A percentile compares a stretch with the other conserved stretches of the same genome.
These are phyloP conservation scores for Neonectria ditissima DNA, from an alignment of 2,329 filamentous ascomycete species.

Conservation along the genomic window DNA sequence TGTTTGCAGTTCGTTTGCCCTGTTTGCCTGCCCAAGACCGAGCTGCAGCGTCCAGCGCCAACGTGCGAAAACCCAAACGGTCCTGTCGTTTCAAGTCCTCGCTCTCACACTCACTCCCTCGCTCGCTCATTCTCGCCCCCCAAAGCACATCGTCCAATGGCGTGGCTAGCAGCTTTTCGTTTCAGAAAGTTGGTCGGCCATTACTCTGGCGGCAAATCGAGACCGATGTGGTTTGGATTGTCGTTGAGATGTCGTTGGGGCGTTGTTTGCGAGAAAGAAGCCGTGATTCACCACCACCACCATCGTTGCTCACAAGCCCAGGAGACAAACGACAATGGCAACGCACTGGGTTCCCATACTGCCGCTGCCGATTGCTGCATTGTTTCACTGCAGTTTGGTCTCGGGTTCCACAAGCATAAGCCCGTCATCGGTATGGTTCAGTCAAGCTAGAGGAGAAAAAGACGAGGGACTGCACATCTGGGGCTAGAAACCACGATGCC, in stretches of 20 bases:
- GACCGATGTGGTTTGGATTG: background rate
- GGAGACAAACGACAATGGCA: background rate
- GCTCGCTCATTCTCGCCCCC: slow-evolving; percentile 6
- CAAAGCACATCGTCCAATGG: slow-evolving; percentile 3
- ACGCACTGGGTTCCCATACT: background rate
- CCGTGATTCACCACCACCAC: background rate
- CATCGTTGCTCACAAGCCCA: background rate
- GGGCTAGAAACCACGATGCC: slow-evolving; percentile 1
- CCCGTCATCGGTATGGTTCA: slow-evolving; percentile 13
- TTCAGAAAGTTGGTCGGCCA: slow-evolving; percentile 11
- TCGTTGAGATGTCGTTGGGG: slow-evolving; percentile 3
- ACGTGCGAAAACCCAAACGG: slow-evolving; percentile 14
- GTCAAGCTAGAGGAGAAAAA: slow-evolving; percentile 1
- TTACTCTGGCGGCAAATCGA: slow-evolving; percentile 8
- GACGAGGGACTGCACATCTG: background rate
- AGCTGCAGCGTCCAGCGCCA: slow-evolving; percentile 20
- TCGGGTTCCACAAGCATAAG: slow-evolving; percentile 18
- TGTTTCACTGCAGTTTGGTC: slow-evolving; percentile 25
- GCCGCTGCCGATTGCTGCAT: slow-evolving; percentile 19
- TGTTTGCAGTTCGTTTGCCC: background rate
- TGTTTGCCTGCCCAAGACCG: background rate
- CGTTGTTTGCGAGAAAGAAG: background rate
- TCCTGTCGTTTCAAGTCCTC: slow-evolving; percentile 15
- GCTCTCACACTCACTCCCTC: background rate
- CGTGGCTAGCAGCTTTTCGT: slow-evolving; percentile 1